These are phyloP conservation scores for Chloromonas sp. DNA, from an alignment of 163 green algal genomes.

Conservation along the genomic window DNA sequence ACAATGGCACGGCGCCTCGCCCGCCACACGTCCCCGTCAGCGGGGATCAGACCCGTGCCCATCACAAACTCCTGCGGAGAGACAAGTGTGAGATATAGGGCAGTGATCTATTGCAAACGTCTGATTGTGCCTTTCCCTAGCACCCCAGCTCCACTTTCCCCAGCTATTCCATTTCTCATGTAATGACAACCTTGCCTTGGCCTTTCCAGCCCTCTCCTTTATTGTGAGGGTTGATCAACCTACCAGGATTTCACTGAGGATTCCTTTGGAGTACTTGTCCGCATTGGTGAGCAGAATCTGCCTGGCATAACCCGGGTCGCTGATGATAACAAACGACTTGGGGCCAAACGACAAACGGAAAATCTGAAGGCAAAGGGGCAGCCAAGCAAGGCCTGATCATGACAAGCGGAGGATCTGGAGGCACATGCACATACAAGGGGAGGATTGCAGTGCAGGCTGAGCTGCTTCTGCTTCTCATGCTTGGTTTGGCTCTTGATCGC, in stretches of 20 bases:
- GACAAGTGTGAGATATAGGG: background rate
- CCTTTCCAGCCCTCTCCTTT: no score
- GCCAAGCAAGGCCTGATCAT: no score
- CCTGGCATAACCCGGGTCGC: conserved; percentile 73
- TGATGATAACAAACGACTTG: conserved; percentile 88
- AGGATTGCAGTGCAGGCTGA: no score
- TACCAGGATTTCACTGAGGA: conserved; percentile 38
- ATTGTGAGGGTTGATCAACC: background rate
- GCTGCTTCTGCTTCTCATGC: no score
- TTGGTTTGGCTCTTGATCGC: no score
- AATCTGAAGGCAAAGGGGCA: conserved; percentile 27
- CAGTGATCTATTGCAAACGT: no score
- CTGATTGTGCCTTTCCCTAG: no score
- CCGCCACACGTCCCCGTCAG: conserved; percentile 81
- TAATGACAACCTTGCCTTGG: no score
- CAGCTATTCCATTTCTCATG: no score
- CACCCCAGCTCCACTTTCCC: no score
- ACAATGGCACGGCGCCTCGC: conserved; percentile 56
- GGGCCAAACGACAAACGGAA: conserved; percentile 87
- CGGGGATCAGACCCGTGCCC: conserved; percentile 82
- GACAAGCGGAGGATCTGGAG: no score
- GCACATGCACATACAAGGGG: no score
- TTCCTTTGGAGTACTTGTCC: conserved; percentile 85
- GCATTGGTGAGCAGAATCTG: conserved; percentile 77
- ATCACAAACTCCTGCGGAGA: conserved; percentile 81